Evolutionary conservation across 2,329 filamentous ascomycete genomes (phyloP).

Genomic region (Colletotrichum cuscutae): DNA sequence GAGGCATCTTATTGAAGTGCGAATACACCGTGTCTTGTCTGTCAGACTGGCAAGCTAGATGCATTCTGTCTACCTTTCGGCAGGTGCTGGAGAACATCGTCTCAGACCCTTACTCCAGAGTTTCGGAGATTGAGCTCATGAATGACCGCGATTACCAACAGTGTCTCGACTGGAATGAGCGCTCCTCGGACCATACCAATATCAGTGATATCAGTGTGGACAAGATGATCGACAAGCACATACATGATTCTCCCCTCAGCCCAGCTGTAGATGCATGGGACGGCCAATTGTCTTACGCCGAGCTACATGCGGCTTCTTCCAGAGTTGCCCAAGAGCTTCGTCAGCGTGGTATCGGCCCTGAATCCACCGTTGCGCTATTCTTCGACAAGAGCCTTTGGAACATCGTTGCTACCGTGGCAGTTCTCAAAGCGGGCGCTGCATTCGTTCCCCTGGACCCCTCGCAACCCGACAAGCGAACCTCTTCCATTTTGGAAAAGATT

Average conservation of each 20-base stretch:
- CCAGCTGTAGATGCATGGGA: slow-evolving; percentile 40
- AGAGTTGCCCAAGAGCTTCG: slow-evolving; percentile 32
- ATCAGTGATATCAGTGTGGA: neutral
- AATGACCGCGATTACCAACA: slow-evolving; percentile 10
- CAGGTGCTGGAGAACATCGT: slow-evolving; percentile 11
- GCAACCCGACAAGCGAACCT: slow-evolving; percentile 36
- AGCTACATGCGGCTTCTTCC: slow-evolving; percentile 38
- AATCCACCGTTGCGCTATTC: slow-evolving; percentile 38
- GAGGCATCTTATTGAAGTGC: neutral
- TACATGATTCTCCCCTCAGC: slow-evolving; percentile 13
- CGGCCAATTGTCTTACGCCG: slow-evolving; percentile 36
- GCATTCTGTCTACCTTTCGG: neutral
- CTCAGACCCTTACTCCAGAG: neutral
- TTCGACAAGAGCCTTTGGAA: slow-evolving; percentile 43
- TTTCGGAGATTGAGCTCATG: slow-evolving; percentile 15
- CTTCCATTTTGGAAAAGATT: slow-evolving; percentile 28
- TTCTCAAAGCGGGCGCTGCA: slow-evolving; percentile 26
- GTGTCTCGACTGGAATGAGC: slow-evolving; percentile 9
- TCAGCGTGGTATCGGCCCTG: neutral
- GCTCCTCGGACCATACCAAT: neutral
- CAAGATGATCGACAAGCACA: slow-evolving; percentile 5
- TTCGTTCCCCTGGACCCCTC: slow-evolving; percentile 33
- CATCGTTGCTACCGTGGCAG: slow-evolving; percentile 38
- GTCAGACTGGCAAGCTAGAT: slow-evolving; percentile 18
- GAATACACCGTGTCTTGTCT: neutral